These are phyloP conservation scores for Novymonas esmeraldas DNA, from an alignment of 208 protist species.

Conservation along the genomic window DNA sequence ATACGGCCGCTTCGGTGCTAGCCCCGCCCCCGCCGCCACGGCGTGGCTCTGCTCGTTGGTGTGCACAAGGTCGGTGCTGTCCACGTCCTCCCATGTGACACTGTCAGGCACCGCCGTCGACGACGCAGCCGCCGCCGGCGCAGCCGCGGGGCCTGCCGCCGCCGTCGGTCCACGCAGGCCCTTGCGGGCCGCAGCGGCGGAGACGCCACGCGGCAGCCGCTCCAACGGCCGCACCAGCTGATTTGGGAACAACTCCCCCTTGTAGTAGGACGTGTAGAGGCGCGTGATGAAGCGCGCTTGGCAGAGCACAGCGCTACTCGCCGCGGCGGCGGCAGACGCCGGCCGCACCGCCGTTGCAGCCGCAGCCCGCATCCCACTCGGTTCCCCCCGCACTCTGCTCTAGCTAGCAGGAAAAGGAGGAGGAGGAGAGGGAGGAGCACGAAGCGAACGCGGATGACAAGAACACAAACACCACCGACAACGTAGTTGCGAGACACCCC, in stretches of 20 bases:
- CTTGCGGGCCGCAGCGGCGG: conserved; percentile 21
- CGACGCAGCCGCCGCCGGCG: neutral
- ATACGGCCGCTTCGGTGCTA: conserved; percentile 50
- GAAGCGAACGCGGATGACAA: too few relatives aligned
- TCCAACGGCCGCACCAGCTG: conserved; percentile 70
- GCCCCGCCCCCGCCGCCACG: neutral
- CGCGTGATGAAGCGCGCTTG: conserved; percentile 69
- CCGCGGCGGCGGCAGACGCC: neutral
- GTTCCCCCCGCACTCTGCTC: too few relatives aligned
- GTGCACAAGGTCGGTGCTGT: conserved; percentile 67
- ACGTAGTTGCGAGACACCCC: too few relatives aligned
- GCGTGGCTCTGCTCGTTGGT: conserved; percentile 27
- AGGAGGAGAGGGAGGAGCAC: too few relatives aligned
- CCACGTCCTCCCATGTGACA: conserved; percentile 68
- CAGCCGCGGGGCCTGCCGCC: neutral
- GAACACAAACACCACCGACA: too few relatives aligned
- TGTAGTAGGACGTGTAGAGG: conserved; percentile 89
- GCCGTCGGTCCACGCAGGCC: conserved; percentile 9
- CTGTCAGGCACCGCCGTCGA: conserved; percentile 21
- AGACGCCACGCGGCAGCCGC: conserved; percentile 54
- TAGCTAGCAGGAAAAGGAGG: too few relatives aligned
- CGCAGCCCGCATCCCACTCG: too few relatives aligned
- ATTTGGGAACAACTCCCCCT: conserved; percentile 71
- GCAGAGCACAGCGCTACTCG: conserved; percentile 40
- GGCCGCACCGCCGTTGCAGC: neutral